Conservation (phyloP, 2,329 filamentous ascomycete species). For the Alternaria rosae region DNA sequence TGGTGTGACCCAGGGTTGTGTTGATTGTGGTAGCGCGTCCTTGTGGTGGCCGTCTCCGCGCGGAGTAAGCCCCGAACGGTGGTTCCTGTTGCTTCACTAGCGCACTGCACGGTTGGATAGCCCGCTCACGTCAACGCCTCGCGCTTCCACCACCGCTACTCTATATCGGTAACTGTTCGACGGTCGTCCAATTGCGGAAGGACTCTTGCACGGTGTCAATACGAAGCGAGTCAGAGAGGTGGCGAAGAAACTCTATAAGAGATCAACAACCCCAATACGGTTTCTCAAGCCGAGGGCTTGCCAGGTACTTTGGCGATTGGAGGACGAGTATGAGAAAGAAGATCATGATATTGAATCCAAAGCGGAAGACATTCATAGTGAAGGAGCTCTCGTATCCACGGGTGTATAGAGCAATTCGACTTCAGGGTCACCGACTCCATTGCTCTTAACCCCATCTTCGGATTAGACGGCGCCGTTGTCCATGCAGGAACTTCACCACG, state of each 20-base stretch:
- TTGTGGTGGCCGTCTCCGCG: background rate
- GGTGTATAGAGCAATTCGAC: background rate
- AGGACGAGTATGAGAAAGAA: background rate
- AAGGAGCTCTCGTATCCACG: background rate
- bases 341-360: background rate
- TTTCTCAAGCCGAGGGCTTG: background rate
- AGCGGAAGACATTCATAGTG: background rate
- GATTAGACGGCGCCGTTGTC: background rate
- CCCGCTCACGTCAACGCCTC: background rate
- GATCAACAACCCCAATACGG: background rate
- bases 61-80: background rate
- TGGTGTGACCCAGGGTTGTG: background rate
- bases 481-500: background rate
- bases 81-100: background rate
- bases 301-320: background rate
- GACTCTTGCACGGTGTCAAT: background rate
- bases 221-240: background rate
- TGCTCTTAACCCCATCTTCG: background rate
- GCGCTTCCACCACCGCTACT: background rate
- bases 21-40: background rate
- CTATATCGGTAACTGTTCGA: background rate
- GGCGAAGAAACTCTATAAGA: background rate
- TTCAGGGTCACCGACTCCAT: background rate
- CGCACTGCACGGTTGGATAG: background rate
- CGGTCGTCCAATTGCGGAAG: background rate